phyloP scores from a whole-genome alignment of 129 eudicot genomes.

The Ambrosia trifida region DNA sequence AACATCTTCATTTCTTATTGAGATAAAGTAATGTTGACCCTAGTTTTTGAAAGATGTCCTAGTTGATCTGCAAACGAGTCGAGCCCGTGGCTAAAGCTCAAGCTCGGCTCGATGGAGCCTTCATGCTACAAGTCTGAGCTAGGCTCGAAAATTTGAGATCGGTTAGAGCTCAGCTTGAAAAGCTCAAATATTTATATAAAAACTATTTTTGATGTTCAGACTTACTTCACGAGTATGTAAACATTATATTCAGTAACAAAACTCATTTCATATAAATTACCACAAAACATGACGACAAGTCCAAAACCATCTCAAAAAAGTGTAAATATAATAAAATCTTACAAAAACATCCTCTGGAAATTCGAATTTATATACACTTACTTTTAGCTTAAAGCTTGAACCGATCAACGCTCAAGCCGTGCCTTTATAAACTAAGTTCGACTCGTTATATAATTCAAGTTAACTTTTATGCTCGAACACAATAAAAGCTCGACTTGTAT shows the following conservation, averaged over 20 bases:
- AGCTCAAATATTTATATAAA: neutral
- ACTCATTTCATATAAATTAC: neutral
- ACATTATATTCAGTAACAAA: neutral
- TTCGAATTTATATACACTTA: neutral
- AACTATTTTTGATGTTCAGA: neutral
- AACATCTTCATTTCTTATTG: neutral
- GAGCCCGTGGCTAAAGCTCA: neutral
- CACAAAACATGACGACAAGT: neutral
- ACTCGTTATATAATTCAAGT: neutral
- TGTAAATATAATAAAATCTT: neutral
- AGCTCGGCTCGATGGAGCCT: neutral
- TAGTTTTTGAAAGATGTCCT: neutral
- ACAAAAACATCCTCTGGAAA: neutral
- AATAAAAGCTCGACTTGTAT: neutral
- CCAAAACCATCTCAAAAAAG: neutral
- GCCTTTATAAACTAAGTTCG: neutral
- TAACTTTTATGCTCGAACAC: neutral
- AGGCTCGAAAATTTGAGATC: neutral
- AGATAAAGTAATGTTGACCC: neutral
- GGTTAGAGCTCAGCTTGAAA: neutral
- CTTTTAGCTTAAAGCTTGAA: neutral
- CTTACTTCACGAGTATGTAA: neutral
- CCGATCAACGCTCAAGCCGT: neutral
- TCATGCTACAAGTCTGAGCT: neutral
- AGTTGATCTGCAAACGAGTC: neutral